Evolutionary conservation across 371 early-diverging fungal species (phyloP), one percentile per base, ranked within the genome.

Genomic region (Batrachochytrium dendrobatidis): DNA sequence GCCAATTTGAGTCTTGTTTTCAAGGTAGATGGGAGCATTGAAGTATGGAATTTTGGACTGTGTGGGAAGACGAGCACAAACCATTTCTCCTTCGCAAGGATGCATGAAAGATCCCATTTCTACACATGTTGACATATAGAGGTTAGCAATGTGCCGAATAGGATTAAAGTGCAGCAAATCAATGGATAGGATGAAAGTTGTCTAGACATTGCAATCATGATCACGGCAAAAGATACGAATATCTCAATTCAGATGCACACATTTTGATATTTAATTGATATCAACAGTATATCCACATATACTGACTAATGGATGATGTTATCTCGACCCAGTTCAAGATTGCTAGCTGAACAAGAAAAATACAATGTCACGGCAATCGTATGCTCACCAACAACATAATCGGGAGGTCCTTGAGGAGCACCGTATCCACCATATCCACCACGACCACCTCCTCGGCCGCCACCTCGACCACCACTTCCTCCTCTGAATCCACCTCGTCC

Each of bases 1-100:
- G 64, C 99, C 99, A 68, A 99, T 94, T 73, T 90, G 94, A 44
- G 89, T 86, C 82, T 98, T 96, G 84, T 95, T 94, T 68, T 92
- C 89, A 56, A 94, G 82, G 79, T 85, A 95, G 57, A 99, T 92
- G 46, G 95, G 95, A 2, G 99, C 95, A 73, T 98, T 99, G 82
- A 98, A 98, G 82, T 95, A 98, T 35, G 99, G 99, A 66, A 99
- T 90, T 76, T 96, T 90, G 57, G 29, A 5, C 34, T 65, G 65
- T 12, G 59, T n/a, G 8, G 25, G 56, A 2, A 45, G 28, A 20
- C 59, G 51, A 29, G 58, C 52, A 50, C 96, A 91, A 43, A 99
- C 98, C 85, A 94, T 87, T 73, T 97, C 92, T 39, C 95, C 95
- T 68, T 95, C 97, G 76, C 94, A 93, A 34, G 90, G 83, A 75